Evolutionary conservation across 345 rosid genomes (phyloP).

Genomic region (Melaleuca alternifolia): DNA sequence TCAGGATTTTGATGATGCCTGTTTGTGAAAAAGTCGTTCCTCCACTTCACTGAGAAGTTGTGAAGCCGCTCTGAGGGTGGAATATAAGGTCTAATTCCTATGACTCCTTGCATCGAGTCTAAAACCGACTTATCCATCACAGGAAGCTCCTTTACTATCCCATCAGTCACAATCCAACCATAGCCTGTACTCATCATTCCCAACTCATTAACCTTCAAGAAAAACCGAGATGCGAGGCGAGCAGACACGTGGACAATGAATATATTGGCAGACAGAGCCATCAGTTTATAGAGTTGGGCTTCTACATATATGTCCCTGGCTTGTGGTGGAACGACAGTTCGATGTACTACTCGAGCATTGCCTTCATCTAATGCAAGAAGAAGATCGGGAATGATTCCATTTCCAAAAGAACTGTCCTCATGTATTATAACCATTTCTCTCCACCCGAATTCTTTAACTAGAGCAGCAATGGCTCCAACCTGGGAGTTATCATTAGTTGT

Average conservation of each 20-base stretch:
- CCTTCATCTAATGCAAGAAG: neutral
- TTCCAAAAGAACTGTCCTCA: conserved; percentile 8
- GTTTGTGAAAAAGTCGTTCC: neutral
- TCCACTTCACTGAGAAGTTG: neutral
- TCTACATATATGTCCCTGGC: neutral
- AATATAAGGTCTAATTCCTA: neutral
- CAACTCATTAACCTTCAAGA: neutral
- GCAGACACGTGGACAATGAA: neutral
- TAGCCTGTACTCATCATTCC: neutral
- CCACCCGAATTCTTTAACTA: conserved; percentile 13
- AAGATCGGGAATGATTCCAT: neutral
- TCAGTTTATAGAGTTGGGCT: neutral
- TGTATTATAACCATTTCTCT: conserved; percentile 8
- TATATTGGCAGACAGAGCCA: neutral
- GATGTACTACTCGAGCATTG: neutral
- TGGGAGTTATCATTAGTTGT: conserved; percentile 4
- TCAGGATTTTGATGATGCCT: neutral
- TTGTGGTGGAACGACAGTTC: neutral
- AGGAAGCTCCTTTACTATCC: neutral
- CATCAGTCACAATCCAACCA: neutral
- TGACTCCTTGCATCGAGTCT: neutral
- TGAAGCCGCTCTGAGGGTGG: neutral
- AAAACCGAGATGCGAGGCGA: neutral
- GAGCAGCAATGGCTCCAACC: conserved; percentile 5
- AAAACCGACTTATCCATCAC: neutral